phyloP scores from a whole-genome alignment of 305 asterid species.

The Salvia sclarea region DNA sequence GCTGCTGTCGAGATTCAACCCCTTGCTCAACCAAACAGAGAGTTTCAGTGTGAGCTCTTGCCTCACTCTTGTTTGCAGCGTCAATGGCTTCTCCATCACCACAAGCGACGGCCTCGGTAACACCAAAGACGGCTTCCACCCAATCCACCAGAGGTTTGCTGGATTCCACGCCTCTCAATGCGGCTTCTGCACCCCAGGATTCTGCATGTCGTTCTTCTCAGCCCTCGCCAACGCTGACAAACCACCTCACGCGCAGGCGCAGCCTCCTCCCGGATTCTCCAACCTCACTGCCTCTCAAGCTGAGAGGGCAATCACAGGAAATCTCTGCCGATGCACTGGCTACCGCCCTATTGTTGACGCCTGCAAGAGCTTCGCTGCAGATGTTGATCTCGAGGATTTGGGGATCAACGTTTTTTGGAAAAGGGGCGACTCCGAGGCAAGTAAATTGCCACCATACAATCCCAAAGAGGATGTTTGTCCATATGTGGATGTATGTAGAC shows the following conservation, averaged over 20 bases:
- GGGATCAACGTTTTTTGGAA: conserved; percentile 26
- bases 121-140: conserved; percentile 72
- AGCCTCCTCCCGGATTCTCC: conserved; percentile 27
- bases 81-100: conserved; percentile 68
- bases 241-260: conserved; percentile 1
- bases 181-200: conserved; percentile 58
- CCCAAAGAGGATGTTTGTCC: conserved; percentile 38
- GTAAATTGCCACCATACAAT: conserved; percentile 49
- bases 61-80: conserved; percentile 73
- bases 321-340: conserved; percentile 66
- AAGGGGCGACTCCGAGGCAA: conserved; percentile 25
- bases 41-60: conserved; percentile 61
- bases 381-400: conserved; percentile 36
- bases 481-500: conserved; percentile 31
- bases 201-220: conserved; percentile 76
- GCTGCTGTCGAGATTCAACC: conserved; percentile 63
- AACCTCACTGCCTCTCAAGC: conserved; percentile 56
- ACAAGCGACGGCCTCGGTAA: conserved; percentile 87
- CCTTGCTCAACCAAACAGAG: conserved; percentile 46
- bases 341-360: conserved; percentile 51
- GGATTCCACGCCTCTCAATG: conserved; percentile 84
- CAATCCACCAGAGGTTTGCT: conserved; percentile 76
- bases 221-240: conserved; percentile 67
- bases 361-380: conserved; percentile 37
- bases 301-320: conserved; percentile 65